Base-by-base conservation (phyloP, 192 early-diverging fungal genomes). In the Chytriomyces confervae region DNA sequence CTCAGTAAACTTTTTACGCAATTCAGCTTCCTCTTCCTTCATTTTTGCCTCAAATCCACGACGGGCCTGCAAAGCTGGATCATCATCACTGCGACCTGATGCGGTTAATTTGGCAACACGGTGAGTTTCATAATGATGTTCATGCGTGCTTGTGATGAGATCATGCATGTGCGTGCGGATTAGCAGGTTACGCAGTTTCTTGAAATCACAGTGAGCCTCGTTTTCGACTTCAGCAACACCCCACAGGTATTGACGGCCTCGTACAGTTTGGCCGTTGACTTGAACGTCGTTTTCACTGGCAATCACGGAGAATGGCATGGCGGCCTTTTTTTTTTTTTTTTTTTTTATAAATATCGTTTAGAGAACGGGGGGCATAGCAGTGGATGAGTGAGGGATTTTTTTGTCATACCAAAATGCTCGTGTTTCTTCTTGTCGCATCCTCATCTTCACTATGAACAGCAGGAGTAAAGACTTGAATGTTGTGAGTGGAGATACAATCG, bases 201-300 rank as follows among this genome's bases (percentile, higher is more conserved):
- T 94, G 84, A 98, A 98, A 82, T 98, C 97, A 86, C 96, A 98
- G 86, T 98, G 97, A 68, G 90, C 88, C 84, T 99, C 97, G 83
- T 98, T 99, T 82, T 99, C 97, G 18, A 99, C 97, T 89, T 99
- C 96, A 43, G 95, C 96, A 76, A 97, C 95, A 81, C 97, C 97
- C 97, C 97, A 99, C 23, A 94, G 91, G 85, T 98, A 99, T 84
- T 97, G 91, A 72, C 97, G 92, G 65, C 97, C 97, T 76, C 95
- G 97, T 78, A 98, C 96, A 60, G 83, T 89, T 72, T 94, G 91
- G 16, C 97, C 97, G 72, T 95, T 94, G 53, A 86, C 83, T 24
- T 89, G 91, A 61, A 98, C 94, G 75, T 98, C 96, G 72, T 91
- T 88, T 63, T 93, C 94, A 84, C 90, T 92, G 61, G 95, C 93